These are phyloP conservation scores for Trebouxia sp. DNA, from an alignment of 139 green algal genomes.

Conservation along the genomic window DNA sequence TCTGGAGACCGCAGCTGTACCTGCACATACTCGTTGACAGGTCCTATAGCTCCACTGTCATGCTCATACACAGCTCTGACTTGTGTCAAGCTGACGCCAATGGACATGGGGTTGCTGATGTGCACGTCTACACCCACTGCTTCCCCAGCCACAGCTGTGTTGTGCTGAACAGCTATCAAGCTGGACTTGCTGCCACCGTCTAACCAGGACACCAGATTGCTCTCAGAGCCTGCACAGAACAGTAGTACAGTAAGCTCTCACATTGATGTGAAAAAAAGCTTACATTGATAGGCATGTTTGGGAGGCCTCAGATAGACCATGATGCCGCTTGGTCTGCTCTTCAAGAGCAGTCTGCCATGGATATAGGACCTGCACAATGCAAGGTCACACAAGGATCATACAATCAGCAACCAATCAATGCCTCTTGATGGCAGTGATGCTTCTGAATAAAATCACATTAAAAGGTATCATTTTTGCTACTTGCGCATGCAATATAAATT, in stretches of 20 bases:
- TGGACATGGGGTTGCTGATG: constrained; percentile 77
- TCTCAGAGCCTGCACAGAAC: constrained; percentile 34
- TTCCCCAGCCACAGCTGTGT: constrained; percentile 68
- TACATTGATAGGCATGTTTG: no score
- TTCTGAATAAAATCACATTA: no score
- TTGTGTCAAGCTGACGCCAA: constrained; percentile 59
- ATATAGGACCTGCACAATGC: not conserved
- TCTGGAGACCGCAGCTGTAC: not conserved
- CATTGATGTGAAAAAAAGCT: no score
- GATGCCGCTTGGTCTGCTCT: not conserved
- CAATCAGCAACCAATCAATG: no score
- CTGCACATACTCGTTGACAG: constrained; percentile 16
- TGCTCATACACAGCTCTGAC: constrained; percentile 72
- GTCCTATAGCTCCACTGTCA: constrained; percentile 31
- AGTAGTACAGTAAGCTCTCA: not conserved
- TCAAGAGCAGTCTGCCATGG: not conserved
- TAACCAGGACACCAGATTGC: constrained; percentile 41
- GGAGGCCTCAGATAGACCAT: no score
- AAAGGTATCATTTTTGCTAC: no score
- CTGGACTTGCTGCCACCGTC: constrained; percentile 39
- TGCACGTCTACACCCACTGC: constrained; percentile 69
- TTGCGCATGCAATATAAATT: no score
- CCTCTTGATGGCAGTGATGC: no score
- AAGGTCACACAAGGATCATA: no score
- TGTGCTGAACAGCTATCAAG: constrained; percentile 46